phyloP scores from a whole-genome alignment of 2,329 filamentous ascomycete species.

The Rosellinia necatrix region DNA sequence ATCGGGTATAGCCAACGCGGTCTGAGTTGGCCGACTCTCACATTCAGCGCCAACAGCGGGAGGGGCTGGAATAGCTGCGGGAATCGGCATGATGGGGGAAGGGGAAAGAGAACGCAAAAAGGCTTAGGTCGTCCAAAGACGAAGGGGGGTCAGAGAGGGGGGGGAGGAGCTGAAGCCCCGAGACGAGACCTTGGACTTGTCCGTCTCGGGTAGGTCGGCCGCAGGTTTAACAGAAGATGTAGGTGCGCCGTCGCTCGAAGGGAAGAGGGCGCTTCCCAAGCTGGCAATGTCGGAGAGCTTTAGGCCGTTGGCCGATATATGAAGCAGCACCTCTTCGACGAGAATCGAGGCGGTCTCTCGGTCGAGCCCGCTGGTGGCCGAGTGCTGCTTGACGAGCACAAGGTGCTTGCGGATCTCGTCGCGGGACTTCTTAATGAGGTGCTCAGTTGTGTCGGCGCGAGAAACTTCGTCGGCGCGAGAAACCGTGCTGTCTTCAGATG shows the following conservation, averaged over 20 bases:
- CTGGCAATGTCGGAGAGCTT: background rate
- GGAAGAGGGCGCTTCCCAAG: background rate
- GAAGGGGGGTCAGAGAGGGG: no score
- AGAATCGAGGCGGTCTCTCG: background rate
- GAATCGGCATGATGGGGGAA: background rate
- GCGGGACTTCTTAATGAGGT: background rate
- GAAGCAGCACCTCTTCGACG: background rate
- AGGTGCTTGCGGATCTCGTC: background rate
- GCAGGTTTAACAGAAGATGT: background rate
- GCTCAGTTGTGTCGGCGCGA: background rate
- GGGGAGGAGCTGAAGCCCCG: no score
- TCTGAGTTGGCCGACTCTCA: conserved; percentile 6
- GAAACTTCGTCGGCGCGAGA: no score
- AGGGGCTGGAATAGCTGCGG: background rate
- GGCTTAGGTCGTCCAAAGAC: no score
- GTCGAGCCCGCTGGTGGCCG: background rate
- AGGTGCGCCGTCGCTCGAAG: background rate
- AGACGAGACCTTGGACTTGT: no score
- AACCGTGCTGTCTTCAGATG: background rate
- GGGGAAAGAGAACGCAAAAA: background rate
- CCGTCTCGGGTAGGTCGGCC: no score
- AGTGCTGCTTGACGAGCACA: background rate
- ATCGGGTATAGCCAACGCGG: no score
- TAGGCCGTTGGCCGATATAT: background rate
- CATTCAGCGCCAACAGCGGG: background rate